phyloP scores from a whole-genome alignment of 2,329 filamentous ascomycete species.

The Trichophyton rubrum region DNA sequence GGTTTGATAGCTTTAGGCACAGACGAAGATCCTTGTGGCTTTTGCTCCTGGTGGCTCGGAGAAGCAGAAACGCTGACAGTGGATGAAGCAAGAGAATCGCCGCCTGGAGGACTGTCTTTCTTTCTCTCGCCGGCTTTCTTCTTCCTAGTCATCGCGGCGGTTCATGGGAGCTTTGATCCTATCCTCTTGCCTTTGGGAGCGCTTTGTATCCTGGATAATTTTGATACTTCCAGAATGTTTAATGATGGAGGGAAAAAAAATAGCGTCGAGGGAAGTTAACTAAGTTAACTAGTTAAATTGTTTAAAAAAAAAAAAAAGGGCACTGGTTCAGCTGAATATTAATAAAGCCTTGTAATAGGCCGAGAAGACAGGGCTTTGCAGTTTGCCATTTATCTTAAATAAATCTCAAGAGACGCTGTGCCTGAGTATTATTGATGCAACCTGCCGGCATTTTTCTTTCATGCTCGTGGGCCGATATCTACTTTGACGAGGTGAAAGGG shows the following conservation, averaged over 20 bases:
- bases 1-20: constrained; percentile 8
- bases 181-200: background rate
- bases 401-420: background rate
- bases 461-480: background rate
- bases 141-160: constrained; percentile 12
- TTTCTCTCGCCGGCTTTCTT: constrained; percentile 12
- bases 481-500: background rate
- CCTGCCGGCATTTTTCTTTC: background rate
- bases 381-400: background rate
- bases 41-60: background rate
- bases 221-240: background rate
- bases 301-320: no score
- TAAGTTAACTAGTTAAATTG: background rate
- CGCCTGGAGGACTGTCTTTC: background rate
- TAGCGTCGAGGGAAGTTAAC: background rate
- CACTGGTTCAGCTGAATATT: background rate
- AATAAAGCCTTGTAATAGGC: background rate
- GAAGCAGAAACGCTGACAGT: background rate
- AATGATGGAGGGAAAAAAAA: background rate
- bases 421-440: background rate
- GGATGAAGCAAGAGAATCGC: background rate
- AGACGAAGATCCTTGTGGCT: constrained; percentile 6
- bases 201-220: background rate
- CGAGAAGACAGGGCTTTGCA: background rate
- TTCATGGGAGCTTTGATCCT: background rate